Conservation (phyloP, 768 basidiomycete genomes). For the Mycena leptocephala region DNA sequence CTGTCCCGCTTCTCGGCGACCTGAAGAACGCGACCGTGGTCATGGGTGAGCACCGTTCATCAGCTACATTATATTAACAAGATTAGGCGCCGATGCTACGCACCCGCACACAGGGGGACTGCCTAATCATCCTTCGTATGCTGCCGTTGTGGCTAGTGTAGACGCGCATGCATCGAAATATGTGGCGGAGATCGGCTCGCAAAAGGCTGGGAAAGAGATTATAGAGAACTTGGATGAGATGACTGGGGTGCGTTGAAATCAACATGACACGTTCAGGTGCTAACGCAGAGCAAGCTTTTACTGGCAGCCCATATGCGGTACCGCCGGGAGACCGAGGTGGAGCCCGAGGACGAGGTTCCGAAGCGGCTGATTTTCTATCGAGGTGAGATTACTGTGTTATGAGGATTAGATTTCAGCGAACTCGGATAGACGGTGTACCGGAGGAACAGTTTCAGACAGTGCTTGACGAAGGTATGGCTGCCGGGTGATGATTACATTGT, state of each 20-base stretch:
- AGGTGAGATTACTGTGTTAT: slow-evolving; percentile 57
- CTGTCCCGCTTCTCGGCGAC: not conserved
- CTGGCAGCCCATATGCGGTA: slow-evolving; percentile 73
- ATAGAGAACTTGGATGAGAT: slow-evolving; percentile 81
- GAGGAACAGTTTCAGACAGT: slow-evolving; percentile 69
- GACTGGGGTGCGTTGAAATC: slow-evolving; percentile 61
- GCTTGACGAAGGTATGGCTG: slow-evolving; percentile 76
- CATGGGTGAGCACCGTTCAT: slow-evolving; percentile 65
- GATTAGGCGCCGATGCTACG: slow-evolving; percentile 68
- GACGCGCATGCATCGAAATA: slow-evolving; percentile 85
- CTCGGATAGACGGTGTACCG: slow-evolving; percentile 66
- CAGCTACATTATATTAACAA: slow-evolving; percentile 76
- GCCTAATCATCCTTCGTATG: slow-evolving; percentile 72
- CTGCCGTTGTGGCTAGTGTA: slow-evolving; percentile 83
- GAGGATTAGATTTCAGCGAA: slow-evolving; percentile 16
- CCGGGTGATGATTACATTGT: too few species aligned
- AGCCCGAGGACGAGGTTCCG: slow-evolving; percentile 55
- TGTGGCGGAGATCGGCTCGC: slow-evolving; percentile 71
- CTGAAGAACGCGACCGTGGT: not conserved
- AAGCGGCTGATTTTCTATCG: slow-evolving; percentile 85
- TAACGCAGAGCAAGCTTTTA: slow-evolving; percentile 63
- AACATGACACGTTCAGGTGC: slow-evolving; percentile 31
- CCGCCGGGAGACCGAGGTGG: too few species aligned
- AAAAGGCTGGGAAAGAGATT: slow-evolving; percentile 78
- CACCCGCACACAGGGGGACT: not conserved